Evolutionary conservation across 1,139 yeast genomes (phyloP).

Genomic region (Torulaspora pretoriensis): DNA sequence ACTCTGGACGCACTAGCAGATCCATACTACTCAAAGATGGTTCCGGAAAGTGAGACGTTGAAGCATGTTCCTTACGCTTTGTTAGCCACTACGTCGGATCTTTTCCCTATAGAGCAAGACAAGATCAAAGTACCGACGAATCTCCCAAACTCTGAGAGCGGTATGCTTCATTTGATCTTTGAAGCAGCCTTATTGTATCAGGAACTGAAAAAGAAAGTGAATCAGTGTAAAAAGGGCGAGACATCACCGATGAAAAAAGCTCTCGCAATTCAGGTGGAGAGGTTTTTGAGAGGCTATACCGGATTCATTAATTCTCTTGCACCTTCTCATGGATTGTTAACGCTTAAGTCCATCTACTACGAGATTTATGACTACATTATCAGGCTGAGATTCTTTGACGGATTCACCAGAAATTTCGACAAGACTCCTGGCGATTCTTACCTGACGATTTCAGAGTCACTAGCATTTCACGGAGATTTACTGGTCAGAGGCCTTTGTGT

Average conservation of each 20-base stretch:
- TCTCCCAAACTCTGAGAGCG: slow-evolving; percentile 56
- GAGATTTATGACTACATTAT: slow-evolving; percentile 50
- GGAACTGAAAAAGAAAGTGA: slow-evolving; percentile 40
- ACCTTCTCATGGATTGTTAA: slow-evolving; percentile 29
- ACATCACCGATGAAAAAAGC: slow-evolving; percentile 62
- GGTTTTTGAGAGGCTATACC: slow-evolving; percentile 52
- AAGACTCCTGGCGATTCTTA: slow-evolving; percentile 51
- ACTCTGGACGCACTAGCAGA: slow-evolving; percentile 30
- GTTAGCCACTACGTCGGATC: slow-evolving; percentile 66
- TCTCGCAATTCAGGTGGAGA: slow-evolving; percentile 52
- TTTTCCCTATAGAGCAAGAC: slow-evolving; percentile 47
- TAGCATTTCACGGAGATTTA: slow-evolving; percentile 62
- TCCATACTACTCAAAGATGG: slow-evolving; percentile 30
- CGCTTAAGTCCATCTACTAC: slow-evolving; percentile 43
- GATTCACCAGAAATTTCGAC: slow-evolving; percentile 40
- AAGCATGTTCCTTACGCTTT: slow-evolving; percentile 61
- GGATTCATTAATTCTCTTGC: slow-evolving; percentile 53
- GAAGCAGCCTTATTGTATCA: slow-evolving; percentile 74
- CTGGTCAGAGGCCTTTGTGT: slow-evolving; percentile 44
- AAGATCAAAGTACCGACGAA: slow-evolving; percentile 45
- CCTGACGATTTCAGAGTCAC: slow-evolving; percentile 49
- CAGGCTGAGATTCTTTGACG: slow-evolving; percentile 54
- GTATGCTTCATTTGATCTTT: slow-evolving; percentile 52
- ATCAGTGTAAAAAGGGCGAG: slow-evolving; percentile 30
- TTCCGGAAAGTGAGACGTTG: slow-evolving; percentile 50